These are phyloP conservation scores for Cutaneotrichosporon dermatis DNA, from an alignment of 1,284 basidiomycete genomes.

Conservation along the genomic window DNA sequence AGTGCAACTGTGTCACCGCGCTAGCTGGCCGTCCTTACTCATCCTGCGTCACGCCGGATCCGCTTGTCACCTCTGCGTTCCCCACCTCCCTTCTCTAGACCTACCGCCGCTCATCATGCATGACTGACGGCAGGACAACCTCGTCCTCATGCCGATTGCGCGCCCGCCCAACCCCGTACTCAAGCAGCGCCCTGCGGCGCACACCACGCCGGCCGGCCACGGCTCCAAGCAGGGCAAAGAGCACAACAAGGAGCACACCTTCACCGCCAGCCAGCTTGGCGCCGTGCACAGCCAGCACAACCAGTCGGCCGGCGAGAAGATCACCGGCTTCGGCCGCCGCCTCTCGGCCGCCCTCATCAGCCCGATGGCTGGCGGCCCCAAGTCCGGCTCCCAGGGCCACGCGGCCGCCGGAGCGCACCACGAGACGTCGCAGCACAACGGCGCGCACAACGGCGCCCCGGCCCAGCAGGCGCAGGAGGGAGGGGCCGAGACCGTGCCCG, in stretches of 20 bases:
- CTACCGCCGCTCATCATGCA: not conserved
- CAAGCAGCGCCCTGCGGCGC: not conserved
- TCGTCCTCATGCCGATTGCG: conserved; percentile 38
- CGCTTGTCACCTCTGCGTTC: no score
- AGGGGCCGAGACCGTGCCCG: no score
- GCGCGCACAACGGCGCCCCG: no score
- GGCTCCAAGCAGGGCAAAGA: not conserved
- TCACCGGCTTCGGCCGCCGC: conserved; percentile 31
- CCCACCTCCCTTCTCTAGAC: no score
- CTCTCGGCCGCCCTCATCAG: conserved; percentile 17
- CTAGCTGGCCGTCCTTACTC: no score
- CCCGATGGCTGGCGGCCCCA: not conserved
- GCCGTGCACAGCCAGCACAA: conserved; percentile 4
- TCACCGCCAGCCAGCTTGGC: conserved; percentile 6
- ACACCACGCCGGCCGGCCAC: not conserved
- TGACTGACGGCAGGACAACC: conserved; percentile 26
- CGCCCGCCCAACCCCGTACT: conserved; percentile 41
- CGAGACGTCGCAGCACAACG: no score
- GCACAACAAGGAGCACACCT: not conserved
- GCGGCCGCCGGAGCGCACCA: no score
- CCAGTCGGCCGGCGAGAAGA: conserved; percentile 26
- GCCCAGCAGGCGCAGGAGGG: no score
- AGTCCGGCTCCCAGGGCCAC: no score
- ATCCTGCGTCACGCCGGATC: no score
- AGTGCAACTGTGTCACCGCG: no score